Evolutionary conservation across 768 basidiomycete genomes (phyloP).

Genomic region (Boletus rex-veris): DNA sequence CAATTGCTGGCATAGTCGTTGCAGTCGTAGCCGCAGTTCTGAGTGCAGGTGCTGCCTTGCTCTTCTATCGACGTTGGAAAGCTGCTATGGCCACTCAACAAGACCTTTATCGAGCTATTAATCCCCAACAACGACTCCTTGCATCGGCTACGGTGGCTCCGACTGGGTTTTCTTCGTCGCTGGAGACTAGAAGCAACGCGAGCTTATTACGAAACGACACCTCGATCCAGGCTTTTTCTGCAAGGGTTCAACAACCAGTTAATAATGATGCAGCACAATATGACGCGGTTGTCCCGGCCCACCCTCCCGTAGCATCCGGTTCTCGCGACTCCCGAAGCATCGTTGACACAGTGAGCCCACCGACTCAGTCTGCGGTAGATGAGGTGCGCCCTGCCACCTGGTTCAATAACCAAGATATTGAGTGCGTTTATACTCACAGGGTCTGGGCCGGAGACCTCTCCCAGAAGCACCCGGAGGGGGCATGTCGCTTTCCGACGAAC

Average conservation of each 20-base stretch:
- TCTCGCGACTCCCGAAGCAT: slow-evolving; percentile 15
- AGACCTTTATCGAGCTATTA: slow-evolving; percentile 10
- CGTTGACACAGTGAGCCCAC: background rate
- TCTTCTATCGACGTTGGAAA: slow-evolving; percentile 32
- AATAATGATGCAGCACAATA: background rate
- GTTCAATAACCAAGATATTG: background rate
- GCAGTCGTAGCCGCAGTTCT: slow-evolving; percentile 12
- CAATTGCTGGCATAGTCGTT: slow-evolving; percentile 22
- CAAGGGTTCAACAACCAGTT: slow-evolving; percentile 6
- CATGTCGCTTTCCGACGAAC: slow-evolving; percentile 11
- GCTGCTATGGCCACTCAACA: slow-evolving; percentile 14
- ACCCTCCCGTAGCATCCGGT: background rate
- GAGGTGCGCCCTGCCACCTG: slow-evolving; percentile 13
- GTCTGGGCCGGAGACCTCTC: slow-evolving; percentile 15
- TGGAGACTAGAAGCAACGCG: slow-evolving; percentile 15
- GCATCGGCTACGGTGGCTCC: background rate
- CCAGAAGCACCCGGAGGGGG: slow-evolving; percentile 22
- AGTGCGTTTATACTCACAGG: slow-evolving; percentile 3
- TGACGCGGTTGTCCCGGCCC: background rate
- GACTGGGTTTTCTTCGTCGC: slow-evolving; percentile 20
- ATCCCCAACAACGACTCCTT: slow-evolving; percentile 8
- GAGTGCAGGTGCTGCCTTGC: slow-evolving; percentile 11
- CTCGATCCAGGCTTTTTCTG: background rate
- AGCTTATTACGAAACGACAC: slow-evolving; percentile 10
- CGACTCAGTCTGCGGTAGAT: slow-evolving; percentile 5